Base-by-base conservation (phyloP, 2,329 filamentous ascomycete species). In the Epicoccum nigrum region DNA sequence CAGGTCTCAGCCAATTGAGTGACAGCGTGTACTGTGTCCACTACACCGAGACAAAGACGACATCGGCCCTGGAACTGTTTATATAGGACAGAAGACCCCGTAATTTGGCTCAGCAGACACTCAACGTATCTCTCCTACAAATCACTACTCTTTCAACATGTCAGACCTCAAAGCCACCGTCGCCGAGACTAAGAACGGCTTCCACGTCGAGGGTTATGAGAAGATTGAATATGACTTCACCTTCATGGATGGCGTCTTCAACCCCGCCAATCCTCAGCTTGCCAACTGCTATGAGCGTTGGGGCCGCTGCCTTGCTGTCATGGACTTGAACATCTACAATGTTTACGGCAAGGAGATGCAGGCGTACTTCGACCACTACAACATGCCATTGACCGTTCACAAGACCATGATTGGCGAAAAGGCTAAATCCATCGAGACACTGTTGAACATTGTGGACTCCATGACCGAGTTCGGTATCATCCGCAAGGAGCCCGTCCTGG, bases 191-290 rank as follows among this genome's bases (percentile, higher is more conserved):
- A 74, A 79, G 61, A 77, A 79, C 54, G 87, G 86, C 30, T 89
- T 89, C 74, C 83, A 87, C 59, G 86, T 89, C 54, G 83, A 85
- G 60, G 87, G 87, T 19, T 88, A 88, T 62, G 87, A 90, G 77
- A 89, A 88, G 78, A 89, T 89, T 66, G 83, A 87, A 65, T 89
- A 89, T 68, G 86, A 88, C 73, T 90, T 90, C 70, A 83, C 84
- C 46, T 89, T 90, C 72, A 80, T 89, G 38, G 86, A 90, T 60
- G 83, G 82, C 39, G 80, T 90, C 49, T 89, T 90, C 71, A 76
- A 87, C 65, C 63, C 77, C 33, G 63, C 77, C 56, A 87, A 88
- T 63, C 62, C 75, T 13, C 80, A 88, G 60, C 79, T 90, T 8
- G 84, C 86, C 13, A 74, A 84, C 21, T 86, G 83, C 70, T 90